Percentiles rank a stretch among this genome's conserved stretches.
Conservation (phyloP, 768 basidiomycete genomes). For the Lactarius tabidus region DNA sequence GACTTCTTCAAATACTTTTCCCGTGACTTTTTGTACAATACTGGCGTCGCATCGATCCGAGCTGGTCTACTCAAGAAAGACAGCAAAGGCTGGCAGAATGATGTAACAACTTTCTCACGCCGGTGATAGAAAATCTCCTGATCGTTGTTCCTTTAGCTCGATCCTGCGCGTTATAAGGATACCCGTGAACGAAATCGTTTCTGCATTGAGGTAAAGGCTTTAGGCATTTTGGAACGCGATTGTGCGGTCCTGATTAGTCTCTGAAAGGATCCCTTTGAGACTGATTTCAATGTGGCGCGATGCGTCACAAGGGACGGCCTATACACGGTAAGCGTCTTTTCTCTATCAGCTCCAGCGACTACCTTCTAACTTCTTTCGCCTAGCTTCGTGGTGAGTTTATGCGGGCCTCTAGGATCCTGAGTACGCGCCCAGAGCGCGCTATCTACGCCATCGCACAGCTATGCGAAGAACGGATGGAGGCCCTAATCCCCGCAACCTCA, state of each 20-base stretch:
- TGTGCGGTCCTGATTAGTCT: neutral
- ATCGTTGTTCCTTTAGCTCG: slow-evolving; percentile 19
- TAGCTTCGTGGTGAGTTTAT: slow-evolving; percentile 99
- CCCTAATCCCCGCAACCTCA: slow-evolving; percentile 49
- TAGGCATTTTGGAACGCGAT: neutral
- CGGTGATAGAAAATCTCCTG: neutral
- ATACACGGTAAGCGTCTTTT: slow-evolving; percentile 63
- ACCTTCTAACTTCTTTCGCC: slow-evolving; percentile 15
- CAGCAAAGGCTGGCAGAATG: slow-evolving; percentile 90
- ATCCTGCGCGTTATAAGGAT: slow-evolving; percentile 51
- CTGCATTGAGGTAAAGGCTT: slow-evolving; percentile 77
- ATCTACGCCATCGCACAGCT: slow-evolving; percentile 81
- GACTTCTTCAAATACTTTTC: slow-evolving; percentile 98
- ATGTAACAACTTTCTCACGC: slow-evolving; percentile 32
- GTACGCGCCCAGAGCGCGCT: slow-evolving; percentile 74
- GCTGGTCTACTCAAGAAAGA: slow-evolving; percentile 88
- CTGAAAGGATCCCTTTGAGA: slow-evolving; percentile 89
- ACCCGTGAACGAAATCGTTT: slow-evolving; percentile 87
- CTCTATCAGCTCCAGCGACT: neutral
- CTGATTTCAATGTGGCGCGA: slow-evolving; percentile 92
- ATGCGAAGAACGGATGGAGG: slow-evolving; percentile 82
- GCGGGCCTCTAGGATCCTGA: slow-evolving; percentile 86
- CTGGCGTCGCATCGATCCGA: slow-evolving; percentile 87
- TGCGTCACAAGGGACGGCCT: slow-evolving; percentile 96
- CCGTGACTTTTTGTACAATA: slow-evolving; percentile 89